A percentile compares a stretch with the other conserved stretches of the same genome.
Conservation (phyloP, 2,329 filamentous ascomycete species). For the Epichloe festucae region DNA sequence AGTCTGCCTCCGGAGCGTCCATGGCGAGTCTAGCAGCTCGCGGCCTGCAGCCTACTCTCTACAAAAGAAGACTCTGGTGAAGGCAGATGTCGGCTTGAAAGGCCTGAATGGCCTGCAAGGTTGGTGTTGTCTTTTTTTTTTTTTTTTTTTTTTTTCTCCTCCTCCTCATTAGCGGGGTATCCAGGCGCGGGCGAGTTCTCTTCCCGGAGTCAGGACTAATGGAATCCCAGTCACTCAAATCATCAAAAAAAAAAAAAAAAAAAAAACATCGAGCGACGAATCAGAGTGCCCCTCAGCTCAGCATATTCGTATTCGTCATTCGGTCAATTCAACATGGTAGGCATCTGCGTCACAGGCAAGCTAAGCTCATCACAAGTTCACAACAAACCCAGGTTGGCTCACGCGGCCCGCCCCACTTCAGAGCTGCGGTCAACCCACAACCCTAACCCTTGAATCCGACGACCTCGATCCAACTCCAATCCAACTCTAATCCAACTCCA, state of each 20-base stretch:
- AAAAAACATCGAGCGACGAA: neutral
- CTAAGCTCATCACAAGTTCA: too few relatives aligned
- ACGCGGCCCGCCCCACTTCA: neutral
- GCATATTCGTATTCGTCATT: too few relatives aligned
- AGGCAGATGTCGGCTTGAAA: neutral
- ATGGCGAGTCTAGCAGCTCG: conserved; percentile 21
- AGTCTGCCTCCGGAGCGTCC: conserved; percentile 48
- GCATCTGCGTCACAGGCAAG: too few relatives aligned
- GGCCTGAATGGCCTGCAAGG: neutral
- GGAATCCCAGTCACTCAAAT: neutral
- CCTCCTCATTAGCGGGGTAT: neutral
- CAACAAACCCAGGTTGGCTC: too few relatives aligned
- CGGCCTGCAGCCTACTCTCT: neutral
- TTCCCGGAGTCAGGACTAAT: neutral
- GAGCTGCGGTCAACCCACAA: neutral
- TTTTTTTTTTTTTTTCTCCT: neutral
- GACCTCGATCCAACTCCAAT: neutral
- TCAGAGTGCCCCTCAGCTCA: too few relatives aligned
- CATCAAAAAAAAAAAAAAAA: too few relatives aligned
- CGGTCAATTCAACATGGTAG: too few relatives aligned
- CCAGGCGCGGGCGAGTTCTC: neutral
- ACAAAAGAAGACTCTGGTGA: neutral
- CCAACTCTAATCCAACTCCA: neutral
- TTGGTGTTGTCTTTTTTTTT: neutral
- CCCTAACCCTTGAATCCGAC: neutral